Evolutionary conservation across 2,329 filamentous ascomycete genomes (phyloP).

Genomic region (Calonectria montana): DNA sequence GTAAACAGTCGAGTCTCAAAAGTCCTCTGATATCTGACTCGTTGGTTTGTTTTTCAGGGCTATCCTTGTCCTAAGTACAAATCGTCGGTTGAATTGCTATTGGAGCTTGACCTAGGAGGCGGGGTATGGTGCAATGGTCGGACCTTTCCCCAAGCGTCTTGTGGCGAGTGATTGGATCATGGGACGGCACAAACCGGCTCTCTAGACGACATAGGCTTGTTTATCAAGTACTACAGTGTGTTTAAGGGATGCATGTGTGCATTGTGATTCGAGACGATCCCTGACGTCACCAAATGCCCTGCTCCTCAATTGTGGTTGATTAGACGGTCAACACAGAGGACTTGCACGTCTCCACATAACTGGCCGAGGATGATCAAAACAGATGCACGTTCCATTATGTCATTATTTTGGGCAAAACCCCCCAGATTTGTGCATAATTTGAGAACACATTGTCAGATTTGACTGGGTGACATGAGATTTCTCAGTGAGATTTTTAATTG

Average conservation of each 20-base stretch:
- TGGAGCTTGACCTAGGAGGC: background rate
- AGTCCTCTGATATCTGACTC: conserved; percentile 7
- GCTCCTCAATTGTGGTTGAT: background rate
- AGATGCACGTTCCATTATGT: background rate
- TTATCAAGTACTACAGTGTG: background rate
- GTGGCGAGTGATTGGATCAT: background rate
- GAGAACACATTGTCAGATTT: background rate
- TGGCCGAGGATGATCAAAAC: background rate
- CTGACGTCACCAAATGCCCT: background rate
- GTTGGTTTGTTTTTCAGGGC: background rate
- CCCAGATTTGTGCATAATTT: background rate
- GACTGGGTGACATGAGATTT: background rate
- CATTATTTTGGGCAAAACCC: background rate
- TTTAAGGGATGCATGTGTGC: background rate
- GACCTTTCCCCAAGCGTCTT: background rate
- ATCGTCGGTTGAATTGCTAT: background rate
- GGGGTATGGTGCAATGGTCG: background rate
- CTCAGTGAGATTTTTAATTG: background rate
- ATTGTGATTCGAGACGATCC: background rate
- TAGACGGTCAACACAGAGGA: background rate
- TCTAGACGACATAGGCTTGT: background rate
- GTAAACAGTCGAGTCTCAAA: conserved; percentile 4
- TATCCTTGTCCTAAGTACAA: background rate
- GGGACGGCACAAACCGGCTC: background rate
- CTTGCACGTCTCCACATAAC: background rate